Conservation (phyloP, 2,329 filamentous ascomycete species). For the Xylaria hypoxylon region DNA sequence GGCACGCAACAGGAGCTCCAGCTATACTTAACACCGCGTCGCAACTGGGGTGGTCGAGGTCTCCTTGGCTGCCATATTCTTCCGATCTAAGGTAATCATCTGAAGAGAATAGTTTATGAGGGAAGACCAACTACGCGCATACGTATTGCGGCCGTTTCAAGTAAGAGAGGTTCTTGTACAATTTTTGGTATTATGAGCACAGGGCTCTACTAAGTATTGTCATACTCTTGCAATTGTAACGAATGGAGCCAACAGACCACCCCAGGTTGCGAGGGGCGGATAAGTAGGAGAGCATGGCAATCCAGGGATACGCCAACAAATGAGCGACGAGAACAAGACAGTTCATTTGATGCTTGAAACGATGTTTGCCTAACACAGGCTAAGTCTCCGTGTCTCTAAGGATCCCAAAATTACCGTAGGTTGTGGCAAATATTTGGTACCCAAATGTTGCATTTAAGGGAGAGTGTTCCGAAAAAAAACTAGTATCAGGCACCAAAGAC, state of each 20-base stretch:
- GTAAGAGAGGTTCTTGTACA: not conserved
- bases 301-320: not conserved
- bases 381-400: not conserved
- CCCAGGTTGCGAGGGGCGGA: not conserved
- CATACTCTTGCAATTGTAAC: not conserved
- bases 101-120: slow-evolving; percentile 2
- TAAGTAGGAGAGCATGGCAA: slow-evolving; percentile 14
- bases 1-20: slow-evolving; percentile 68
- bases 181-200: not conserved
- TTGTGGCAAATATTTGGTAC: slow-evolving; percentile 9
- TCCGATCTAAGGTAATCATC: slow-evolving; percentile 66
- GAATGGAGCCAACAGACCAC: slow-evolving; percentile 25
- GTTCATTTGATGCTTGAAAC: not conserved
- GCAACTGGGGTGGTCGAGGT: slow-evolving; percentile 90
- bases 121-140: not conserved
- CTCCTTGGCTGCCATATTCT: slow-evolving; percentile 91
- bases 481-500: slow-evolving; percentile 33
- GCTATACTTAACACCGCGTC: slow-evolving; percentile 78
- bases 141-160: not conserved
- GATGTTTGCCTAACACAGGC: slow-evolving; percentile 11
- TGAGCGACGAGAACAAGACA: not conserved
- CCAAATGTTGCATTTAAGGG: not conserved
- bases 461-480: not conserved
- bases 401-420: not conserved
- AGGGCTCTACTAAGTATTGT: not conserved